Percentiles rank a stretch among this genome's conserved stretches.
phyloP scores from a whole-genome alignment of 2,329 filamentous ascomycete genomes.

The Grosmannia clavigera region DNA sequence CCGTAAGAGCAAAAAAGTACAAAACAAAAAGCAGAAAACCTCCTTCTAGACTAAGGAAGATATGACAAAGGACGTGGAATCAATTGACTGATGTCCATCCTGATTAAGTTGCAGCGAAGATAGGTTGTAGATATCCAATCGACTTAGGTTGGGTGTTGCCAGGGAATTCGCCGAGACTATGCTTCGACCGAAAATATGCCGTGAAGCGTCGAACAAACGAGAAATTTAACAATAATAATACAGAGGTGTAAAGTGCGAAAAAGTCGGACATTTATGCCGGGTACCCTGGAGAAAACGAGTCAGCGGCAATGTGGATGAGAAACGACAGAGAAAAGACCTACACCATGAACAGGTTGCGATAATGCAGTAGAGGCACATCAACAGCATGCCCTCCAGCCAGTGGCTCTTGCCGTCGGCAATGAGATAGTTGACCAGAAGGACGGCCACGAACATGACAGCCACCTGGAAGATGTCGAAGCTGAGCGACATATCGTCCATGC shows the following conservation, averaged over 20 bases:
- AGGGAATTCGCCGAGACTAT: not conserved
- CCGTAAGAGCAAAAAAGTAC: not conserved
- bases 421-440: constrained; percentile 75
- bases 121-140: not conserved
- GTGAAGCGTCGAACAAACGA: no score
- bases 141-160: not conserved
- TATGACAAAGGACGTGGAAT: not conserved
- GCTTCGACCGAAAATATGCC: not conserved
- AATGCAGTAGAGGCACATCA: constrained; percentile 69
- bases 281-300: constrained; percentile 3
- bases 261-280: not conserved
- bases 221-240: no score
- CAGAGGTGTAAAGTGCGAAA: not conserved
- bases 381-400: constrained; percentile 64
- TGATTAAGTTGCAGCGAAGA: not conserved
- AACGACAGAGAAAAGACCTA: constrained; percentile 23
- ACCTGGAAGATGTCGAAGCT: constrained; percentile 86
- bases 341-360: constrained; percentile 58
- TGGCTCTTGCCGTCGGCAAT: constrained; percentile 75
- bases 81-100: not conserved
- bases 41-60: not conserved
- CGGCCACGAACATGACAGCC: constrained; percentile 70
- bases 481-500: constrained; percentile 60
- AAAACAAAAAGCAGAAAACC: not conserved
- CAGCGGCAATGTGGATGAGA: not conserved